Conservation (phyloP, 192 early-diverging fungal genomes). For the Glomus cerebriforme region DNA sequence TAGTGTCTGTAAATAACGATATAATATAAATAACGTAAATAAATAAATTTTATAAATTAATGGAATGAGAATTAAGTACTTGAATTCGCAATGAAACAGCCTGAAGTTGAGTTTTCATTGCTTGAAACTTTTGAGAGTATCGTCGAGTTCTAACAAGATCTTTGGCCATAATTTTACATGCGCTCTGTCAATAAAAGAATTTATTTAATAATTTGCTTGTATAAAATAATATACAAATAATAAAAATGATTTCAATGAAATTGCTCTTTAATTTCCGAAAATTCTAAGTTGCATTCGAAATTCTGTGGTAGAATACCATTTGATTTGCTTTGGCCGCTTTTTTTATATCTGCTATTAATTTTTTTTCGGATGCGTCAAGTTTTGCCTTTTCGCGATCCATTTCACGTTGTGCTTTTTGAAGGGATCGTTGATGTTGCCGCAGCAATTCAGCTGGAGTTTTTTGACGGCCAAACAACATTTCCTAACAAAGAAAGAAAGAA, state of each 20-base stretch:
- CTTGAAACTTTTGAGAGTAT: slow-evolving; percentile 95
- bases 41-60: neutral
- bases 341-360: slow-evolving; percentile 91
- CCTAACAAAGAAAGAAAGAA: slow-evolving; percentile 37
- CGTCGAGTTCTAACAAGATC: slow-evolving; percentile 93
- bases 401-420: slow-evolving; percentile 88
- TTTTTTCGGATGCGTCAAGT: slow-evolving; percentile 94
- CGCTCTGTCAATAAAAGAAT: slow-evolving; percentile 49
- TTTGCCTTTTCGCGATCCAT: slow-evolving; percentile 87
- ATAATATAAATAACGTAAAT: neutral
- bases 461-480: slow-evolving; percentile 73
- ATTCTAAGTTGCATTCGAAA: no score
- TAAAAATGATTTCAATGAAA: no score
- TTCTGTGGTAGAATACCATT: slow-evolving; percentile 58
- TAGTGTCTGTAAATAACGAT: slow-evolving; percentile 66
- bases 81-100: slow-evolving; percentile 86
- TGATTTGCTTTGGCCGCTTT: slow-evolving; percentile 89
- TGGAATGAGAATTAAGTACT: slow-evolving; percentile 49
- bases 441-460: slow-evolving; percentile 91
- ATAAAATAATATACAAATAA: no score
- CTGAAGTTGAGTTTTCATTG: slow-evolving; percentile 94
- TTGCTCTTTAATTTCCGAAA: no score
- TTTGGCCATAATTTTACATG: slow-evolving; percentile 97
- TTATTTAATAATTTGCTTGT: no score
- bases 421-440: slow-evolving; percentile 86